phyloP scores from a whole-genome alignment of 805 yeast genomes.

The Clavispora santaluciae region DNA sequence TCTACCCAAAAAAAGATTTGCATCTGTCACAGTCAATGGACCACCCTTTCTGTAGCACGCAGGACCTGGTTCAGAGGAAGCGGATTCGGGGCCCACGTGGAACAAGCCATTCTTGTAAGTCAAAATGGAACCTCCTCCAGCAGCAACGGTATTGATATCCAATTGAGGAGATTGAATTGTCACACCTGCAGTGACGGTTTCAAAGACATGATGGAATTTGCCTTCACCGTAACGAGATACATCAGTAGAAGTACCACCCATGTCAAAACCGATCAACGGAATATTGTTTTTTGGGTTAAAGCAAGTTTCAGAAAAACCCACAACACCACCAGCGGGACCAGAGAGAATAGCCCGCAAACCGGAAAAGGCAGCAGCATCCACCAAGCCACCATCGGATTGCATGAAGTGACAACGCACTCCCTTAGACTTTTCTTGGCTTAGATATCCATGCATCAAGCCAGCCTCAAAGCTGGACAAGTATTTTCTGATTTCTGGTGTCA shows the following conservation, averaged over 20 bases:
- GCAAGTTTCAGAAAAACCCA: conserved; percentile 85
- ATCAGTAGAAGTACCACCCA: conserved; percentile 45
- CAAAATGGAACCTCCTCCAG: conserved; percentile 41
- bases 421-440: conserved; percentile 16
- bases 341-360: conserved; percentile 86
- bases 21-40: conserved; percentile 18
- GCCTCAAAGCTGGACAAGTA: conserved; percentile 34
- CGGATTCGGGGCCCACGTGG: conserved; percentile 18
- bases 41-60: conserved; percentile 20
- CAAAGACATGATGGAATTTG: conserved; percentile 37
- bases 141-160: conserved; percentile 43
- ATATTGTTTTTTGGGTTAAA: conserved; percentile 39
- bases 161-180: conserved; percentile 42
- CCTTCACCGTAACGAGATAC: conserved; percentile 39
- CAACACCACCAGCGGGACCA: conserved; percentile 98
- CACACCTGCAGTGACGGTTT: conserved; percentile 42
- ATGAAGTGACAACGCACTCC: conserved; percentile 71
- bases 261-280: conserved; percentile 50
- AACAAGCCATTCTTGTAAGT: conserved; percentile 16
- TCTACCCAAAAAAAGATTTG: conserved; percentile 15
- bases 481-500: conserved; percentile 34
- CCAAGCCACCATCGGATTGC: conserved; percentile 96
- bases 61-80: conserved; percentile 17
- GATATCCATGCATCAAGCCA: conserved; percentile 38
- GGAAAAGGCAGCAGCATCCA: conserved; percentile 76